Percentiles rank a stretch among this genome's conserved stretches.
phyloP scores from a whole-genome alignment of 75 land plant genomes.

The Selaginella tamariscina region DNA sequence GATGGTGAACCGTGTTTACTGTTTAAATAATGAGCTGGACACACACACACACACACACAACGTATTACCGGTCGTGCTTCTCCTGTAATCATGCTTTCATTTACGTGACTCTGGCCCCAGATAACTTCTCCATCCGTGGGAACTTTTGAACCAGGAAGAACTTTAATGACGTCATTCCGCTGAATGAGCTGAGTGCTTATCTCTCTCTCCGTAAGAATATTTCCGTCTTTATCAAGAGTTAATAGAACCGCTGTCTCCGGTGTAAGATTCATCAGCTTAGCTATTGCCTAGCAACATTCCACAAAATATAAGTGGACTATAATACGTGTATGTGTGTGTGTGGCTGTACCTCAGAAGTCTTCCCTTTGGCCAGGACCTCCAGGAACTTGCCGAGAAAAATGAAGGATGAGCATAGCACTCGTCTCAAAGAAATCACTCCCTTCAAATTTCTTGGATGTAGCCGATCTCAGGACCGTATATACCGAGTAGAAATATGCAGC shows the following conservation, averaged over 20 bases:
- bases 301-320: too few species aligned
- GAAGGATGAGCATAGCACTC: constrained; percentile 50
- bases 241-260: constrained; percentile 49
- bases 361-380: constrained; percentile 43
- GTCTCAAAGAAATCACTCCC: constrained; percentile 93
- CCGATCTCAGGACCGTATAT: constrained; percentile 46
- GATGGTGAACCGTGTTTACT: too few species aligned
- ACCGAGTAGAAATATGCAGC: constrained; percentile 91
- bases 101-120: constrained; percentile 76
- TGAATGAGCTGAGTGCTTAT: constrained; percentile 68
- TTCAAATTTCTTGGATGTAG: constrained; percentile 42
- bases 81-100: constrained; percentile 97
- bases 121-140: constrained; percentile 71
- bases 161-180: constrained; percentile 72
- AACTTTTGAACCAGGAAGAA: constrained; percentile 75
- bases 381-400: constrained; percentile 41
- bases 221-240: constrained; percentile 37
- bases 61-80: constrained; percentile 79
- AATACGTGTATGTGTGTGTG: too few species aligned
- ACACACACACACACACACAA: too few species aligned
- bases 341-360: constrained; percentile 66
- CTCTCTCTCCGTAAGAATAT: constrained; percentile 46
- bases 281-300: too few species aligned
- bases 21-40: too few species aligned
- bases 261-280: constrained; percentile 53